These are phyloP conservation scores for Porphyrellus cyaneotinctus DNA, from an alignment of 768 basidiomycete genomes.

Conservation along the genomic window DNA sequence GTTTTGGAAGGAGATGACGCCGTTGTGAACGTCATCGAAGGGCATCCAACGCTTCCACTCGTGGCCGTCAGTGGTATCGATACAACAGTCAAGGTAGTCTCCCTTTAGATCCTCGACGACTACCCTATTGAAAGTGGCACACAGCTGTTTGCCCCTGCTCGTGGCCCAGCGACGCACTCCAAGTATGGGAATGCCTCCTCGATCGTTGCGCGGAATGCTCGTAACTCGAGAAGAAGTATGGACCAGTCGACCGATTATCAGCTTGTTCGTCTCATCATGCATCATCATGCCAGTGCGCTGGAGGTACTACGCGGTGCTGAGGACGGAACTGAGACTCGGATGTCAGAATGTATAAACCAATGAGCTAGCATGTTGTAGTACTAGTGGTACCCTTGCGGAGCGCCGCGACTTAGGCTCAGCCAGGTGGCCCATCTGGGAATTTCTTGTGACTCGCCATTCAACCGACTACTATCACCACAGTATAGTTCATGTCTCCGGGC, in stretches of 20 bases:
- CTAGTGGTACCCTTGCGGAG: neutral
- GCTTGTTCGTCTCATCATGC: conserved; percentile 30
- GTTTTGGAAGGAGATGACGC: conserved; percentile 80
- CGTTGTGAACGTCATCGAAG: conserved; percentile 85
- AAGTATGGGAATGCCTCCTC: conserved; percentile 45
- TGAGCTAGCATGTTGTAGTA: conserved; percentile 5
- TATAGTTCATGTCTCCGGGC: conserved; percentile 19
- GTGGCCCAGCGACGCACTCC: conserved; percentile 48
- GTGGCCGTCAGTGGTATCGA: conserved; percentile 89
- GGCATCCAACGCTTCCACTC: conserved; percentile 72
- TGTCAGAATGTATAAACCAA: conserved; percentile 30
- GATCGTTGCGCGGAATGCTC: conserved; percentile 56
- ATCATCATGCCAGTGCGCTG: conserved; percentile 26
- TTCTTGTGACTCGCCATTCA: conserved; percentile 26
- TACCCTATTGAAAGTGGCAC: neutral
- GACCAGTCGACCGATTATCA: conserved; percentile 21
- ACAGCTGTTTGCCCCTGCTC: conserved; percentile 65
- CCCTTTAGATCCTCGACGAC: neutral
- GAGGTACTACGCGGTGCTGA: conserved; percentile 22
- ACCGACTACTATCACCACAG: conserved; percentile 20
- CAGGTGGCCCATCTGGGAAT: conserved; percentile 19
- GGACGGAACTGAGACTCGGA: conserved; percentile 16
- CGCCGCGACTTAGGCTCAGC: conserved; percentile 8
- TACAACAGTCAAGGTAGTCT: conserved; percentile 68
- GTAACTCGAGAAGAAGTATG: conserved; percentile 26